A percentile compares a stretch with the other conserved stretches of the same genome.
These are phyloP conservation scores for Exsudoporus frostii DNA, from an alignment of 768 basidiomycete genomes.

Conservation along the genomic window DNA sequence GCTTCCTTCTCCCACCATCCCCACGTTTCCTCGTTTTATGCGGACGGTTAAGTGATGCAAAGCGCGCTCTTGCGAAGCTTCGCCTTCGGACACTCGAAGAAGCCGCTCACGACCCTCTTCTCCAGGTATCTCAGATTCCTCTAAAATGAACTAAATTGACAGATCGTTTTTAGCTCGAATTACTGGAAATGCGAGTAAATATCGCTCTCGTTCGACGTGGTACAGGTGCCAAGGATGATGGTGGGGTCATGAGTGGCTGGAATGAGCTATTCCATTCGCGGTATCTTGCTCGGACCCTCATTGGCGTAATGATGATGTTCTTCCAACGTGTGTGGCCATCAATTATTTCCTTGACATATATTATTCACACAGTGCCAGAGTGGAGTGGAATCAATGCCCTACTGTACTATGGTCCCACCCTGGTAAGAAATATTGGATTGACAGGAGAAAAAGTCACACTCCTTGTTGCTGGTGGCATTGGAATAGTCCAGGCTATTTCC, in stretches of 20 bases:
- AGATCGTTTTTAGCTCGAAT: conserved; percentile 50
- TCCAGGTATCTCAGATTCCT: conserved; percentile 38
- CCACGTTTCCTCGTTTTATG: conserved; percentile 47
- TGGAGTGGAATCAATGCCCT: conserved; percentile 88
- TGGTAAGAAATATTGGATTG: conserved; percentile 63
- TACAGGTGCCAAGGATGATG: conserved; percentile 16
- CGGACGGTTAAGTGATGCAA: conserved; percentile 57
- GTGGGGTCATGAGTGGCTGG: conserved; percentile 42
- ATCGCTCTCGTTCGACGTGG: conserved; percentile 47
- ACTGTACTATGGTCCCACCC: conserved; percentile 76
- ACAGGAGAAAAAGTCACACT: conserved; percentile 57
- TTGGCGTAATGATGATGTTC: conserved; percentile 74
- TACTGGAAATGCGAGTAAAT: conserved; percentile 75
- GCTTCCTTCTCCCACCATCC: conserved; percentile 46
- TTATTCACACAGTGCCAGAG: conserved; percentile 40
- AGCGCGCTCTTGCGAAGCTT: conserved; percentile 48
- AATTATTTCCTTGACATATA: neutral
- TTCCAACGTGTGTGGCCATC: conserved; percentile 64
- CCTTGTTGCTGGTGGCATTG: conserved; percentile 74
- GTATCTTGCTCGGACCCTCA: conserved; percentile 59
- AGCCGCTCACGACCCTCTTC: conserved; percentile 45
- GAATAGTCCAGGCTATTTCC: conserved; percentile 73
- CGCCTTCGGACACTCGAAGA: conserved; percentile 48
- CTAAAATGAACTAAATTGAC: neutral
- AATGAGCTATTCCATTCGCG: conserved; percentile 48